Evolutionary conservation across 2,329 filamentous ascomycete species (phyloP).

Genomic region (Diaporthe eres): DNA sequence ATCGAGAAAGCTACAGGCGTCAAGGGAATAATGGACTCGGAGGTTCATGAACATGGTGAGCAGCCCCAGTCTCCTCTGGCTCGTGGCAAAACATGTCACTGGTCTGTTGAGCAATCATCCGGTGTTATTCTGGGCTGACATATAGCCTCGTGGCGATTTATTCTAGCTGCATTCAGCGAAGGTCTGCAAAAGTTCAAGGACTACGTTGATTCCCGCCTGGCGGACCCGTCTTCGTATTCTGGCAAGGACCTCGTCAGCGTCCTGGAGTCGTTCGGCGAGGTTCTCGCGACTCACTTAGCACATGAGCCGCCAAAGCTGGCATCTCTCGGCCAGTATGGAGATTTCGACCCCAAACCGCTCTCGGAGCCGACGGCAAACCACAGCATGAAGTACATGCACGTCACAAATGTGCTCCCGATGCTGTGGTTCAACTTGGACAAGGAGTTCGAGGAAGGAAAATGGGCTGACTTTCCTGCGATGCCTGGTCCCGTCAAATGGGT

Average conservation of each 20-base stretch:
- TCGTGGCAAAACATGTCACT: neutral
- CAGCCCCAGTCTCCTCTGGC: neutral
- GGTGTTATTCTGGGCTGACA: neutral
- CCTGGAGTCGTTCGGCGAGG: neutral
- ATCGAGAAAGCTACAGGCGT: slow-evolving; percentile 56
- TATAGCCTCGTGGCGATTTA: too few species aligned
- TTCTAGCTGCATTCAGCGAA: neutral
- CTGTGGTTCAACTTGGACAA: slow-evolving; percentile 31
- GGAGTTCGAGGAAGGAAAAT: slow-evolving; percentile 6
- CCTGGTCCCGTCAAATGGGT: slow-evolving; percentile 1
- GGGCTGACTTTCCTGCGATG: slow-evolving; percentile 12
- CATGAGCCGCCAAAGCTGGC: slow-evolving; percentile 35
- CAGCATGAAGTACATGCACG: slow-evolving; percentile 29
- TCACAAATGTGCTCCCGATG: slow-evolving; percentile 8
- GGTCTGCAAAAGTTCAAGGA: slow-evolving; percentile 2
- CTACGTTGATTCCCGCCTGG: neutral
- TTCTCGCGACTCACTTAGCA: slow-evolving; percentile 3
- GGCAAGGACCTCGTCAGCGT: neutral
- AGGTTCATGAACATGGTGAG: slow-evolving; percentile 6
- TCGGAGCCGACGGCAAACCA: slow-evolving; percentile 15
- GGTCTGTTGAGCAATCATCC: neutral
- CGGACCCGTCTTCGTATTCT: neutral
- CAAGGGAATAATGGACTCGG: slow-evolving; percentile 3
- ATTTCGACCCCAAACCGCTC: slow-evolving; percentile 1
- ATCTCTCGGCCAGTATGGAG: slow-evolving; percentile 17